Evolutionary conservation across 2,329 filamentous ascomycete species (phyloP).

Genomic region (Beauveria australis): DNA sequence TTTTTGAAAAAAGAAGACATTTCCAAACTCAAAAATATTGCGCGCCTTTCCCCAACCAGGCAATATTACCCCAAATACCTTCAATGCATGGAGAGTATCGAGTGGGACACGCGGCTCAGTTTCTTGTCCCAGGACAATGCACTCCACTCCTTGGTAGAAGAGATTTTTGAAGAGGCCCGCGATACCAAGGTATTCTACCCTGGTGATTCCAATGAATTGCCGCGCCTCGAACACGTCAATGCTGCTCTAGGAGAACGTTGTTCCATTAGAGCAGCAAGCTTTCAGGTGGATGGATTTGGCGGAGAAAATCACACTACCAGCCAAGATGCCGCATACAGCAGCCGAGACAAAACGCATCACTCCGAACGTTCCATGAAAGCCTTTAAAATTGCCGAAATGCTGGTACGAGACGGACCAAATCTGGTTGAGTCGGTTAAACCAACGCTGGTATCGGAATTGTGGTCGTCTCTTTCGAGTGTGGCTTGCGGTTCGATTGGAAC

Average conservation of each 20-base stretch:
- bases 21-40: background rate
- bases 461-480: background rate
- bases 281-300: conserved; percentile 3
- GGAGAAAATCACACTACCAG: background rate
- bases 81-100: background rate
- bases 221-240: background rate
- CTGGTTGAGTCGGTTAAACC: background rate
- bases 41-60: background rate
- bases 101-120: background rate
- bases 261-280: background rate
- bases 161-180: background rate
- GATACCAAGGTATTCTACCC: background rate
- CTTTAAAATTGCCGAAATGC: background rate
- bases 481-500: background rate
- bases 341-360: background rate
- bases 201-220: background rate
- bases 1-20: background rate
- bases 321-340: background rate
- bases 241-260: background rate
- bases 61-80: background rate
- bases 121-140: background rate
- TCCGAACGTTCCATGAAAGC: background rate
- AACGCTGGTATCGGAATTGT: background rate
- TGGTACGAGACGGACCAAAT: background rate
- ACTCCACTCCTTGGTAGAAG: background rate